These are phyloP conservation scores for Paramecium biaurelia DNA, from an alignment of 73 alveolate species.

Conservation along the genomic window DNA sequence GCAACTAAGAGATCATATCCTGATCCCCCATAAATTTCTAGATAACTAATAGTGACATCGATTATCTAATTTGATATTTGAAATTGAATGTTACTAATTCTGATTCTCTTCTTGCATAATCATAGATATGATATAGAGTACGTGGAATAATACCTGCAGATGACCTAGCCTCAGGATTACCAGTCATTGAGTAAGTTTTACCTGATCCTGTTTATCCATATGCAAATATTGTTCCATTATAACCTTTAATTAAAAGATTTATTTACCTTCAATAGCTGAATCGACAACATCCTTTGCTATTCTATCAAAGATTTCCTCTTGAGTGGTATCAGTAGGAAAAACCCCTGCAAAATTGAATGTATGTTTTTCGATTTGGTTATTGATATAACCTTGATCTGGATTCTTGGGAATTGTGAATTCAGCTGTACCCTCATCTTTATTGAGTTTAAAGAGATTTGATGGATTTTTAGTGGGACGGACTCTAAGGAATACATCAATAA, in stretches of 20 bases:
- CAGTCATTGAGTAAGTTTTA: conserved; percentile 99
- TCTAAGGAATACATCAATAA: conserved; percentile 78
- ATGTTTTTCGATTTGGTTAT: conserved; percentile 84
- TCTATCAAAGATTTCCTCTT: conserved; percentile 51
- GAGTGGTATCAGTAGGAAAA: conserved; percentile 62
- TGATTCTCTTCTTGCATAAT: conserved; percentile 89
- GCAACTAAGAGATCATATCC: conserved; percentile 98
- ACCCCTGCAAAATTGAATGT: conserved; percentile 85
- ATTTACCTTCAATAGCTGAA: conserved; percentile 85
- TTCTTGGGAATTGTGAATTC: conserved; percentile 68
- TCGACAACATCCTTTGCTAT: conserved; percentile 96
- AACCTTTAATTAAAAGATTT: conserved; percentile 57
- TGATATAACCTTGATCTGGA: conserved; percentile 83
- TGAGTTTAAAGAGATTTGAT: conserved; percentile 58
- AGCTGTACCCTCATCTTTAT: conserved; percentile 61
- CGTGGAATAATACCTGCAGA: conserved; percentile 98
- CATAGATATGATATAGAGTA: conserved; percentile 95
- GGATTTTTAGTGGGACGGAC: conserved; percentile 77
- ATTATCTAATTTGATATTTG: conserved; percentile 68
- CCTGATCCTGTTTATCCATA: conserved; percentile 99
- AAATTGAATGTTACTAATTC: conserved; percentile 86
- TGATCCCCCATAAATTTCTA: conserved; percentile 97
- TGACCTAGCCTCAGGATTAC: conserved; percentile 91
- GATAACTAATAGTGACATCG: conserved; percentile 69
- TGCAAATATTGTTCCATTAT: conserved; percentile 98